A percentile compares a stretch with the other conserved stretches of the same genome.
Conservation (phyloP, 2,329 filamentous ascomycete genomes). For the Dactylellina sp. region DNA sequence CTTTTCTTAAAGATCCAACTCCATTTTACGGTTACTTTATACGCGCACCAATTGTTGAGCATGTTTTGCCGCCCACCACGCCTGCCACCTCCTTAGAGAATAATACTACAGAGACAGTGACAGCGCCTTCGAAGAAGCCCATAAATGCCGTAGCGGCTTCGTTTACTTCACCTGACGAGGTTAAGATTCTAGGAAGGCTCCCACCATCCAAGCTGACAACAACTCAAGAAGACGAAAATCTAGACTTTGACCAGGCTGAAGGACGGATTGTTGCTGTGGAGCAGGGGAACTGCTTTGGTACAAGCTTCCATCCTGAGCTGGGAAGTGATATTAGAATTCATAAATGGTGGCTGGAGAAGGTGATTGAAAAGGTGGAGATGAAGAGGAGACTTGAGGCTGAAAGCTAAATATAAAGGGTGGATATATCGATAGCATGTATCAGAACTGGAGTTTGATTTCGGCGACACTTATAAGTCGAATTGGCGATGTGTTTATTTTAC, state of each 20-base stretch:
- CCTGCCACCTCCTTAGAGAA: slow-evolving; percentile 64
- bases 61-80: slow-evolving; percentile 72
- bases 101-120: slow-evolving; percentile 64
- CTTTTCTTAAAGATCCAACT: slow-evolving; percentile 57
- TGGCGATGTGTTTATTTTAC: neutral
- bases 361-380: slow-evolving; percentile 65
- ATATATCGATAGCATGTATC: neutral
- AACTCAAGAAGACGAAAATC: slow-evolving; percentile 61
- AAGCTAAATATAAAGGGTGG: neutral
- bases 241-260: slow-evolving; percentile 62
- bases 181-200: slow-evolving; percentile 60
- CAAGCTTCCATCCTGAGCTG: slow-evolving; percentile 94
- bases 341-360: slow-evolving; percentile 88
- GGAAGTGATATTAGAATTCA: slow-evolving; percentile 90
- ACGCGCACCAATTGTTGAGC: slow-evolving; percentile 90
- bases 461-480: neutral
- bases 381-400: slow-evolving; percentile 57
- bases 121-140: slow-evolving; percentile 58
- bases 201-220: slow-evolving; percentile 41
- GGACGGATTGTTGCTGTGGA: slow-evolving; percentile 84
- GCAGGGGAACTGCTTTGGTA: slow-evolving; percentile 92
- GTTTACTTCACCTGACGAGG: slow-evolving; percentile 65
- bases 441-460: neutral
- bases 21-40: slow-evolving; percentile 91
- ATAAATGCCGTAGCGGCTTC: slow-evolving; percentile 61